Evolutionary conservation across 2,329 filamentous ascomycete species (phyloP).

Genomic region (Gnomoniopsis sp.): DNA sequence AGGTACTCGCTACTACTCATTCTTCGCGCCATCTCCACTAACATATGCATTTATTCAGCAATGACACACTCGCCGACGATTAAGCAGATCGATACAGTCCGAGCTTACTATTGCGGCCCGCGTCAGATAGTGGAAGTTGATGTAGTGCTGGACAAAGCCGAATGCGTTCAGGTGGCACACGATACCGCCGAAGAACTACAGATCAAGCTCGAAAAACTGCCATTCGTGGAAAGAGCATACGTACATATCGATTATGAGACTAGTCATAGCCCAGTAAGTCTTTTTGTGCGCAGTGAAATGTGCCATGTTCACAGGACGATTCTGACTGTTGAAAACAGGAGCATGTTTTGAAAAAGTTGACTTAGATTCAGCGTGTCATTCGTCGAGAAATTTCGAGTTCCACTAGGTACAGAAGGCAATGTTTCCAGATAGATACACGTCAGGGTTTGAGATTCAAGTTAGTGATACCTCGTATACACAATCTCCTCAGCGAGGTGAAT

Average conservation of each 20-base stretch:
- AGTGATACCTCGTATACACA: too few species aligned
- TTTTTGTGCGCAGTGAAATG: not conserved
- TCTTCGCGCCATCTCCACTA: not conserved
- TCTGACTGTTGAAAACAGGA: not conserved
- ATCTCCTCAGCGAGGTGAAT: too few species aligned
- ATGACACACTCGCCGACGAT: conserved; percentile 85
- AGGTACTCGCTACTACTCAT: not conserved
- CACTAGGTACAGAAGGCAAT: not conserved
- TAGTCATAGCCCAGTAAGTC: conserved; percentile 74
- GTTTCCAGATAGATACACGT: not conserved
- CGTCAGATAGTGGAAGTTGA: conserved; percentile 93
- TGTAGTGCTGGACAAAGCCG: conserved; percentile 80
- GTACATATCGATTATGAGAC: conserved; percentile 98
- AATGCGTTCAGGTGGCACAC: conserved; percentile 74
- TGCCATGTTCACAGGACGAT: not conserved
- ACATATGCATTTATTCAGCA: conserved; percentile 17
- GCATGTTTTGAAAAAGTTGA: conserved; percentile 10
- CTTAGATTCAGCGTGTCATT: not conserved
- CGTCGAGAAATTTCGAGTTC: not conserved
- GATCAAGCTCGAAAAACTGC: conserved; percentile 87
- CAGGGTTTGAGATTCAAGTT: too few species aligned
- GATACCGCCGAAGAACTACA: conserved; percentile 93
- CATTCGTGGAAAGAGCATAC: conserved; percentile 88
- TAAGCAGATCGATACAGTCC: conserved; percentile 86
- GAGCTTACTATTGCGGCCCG: conserved; percentile 86